phyloP scores from a whole-genome alignment of 192 early-diverging fungal species.

The Backusella psychrophila region DNA sequence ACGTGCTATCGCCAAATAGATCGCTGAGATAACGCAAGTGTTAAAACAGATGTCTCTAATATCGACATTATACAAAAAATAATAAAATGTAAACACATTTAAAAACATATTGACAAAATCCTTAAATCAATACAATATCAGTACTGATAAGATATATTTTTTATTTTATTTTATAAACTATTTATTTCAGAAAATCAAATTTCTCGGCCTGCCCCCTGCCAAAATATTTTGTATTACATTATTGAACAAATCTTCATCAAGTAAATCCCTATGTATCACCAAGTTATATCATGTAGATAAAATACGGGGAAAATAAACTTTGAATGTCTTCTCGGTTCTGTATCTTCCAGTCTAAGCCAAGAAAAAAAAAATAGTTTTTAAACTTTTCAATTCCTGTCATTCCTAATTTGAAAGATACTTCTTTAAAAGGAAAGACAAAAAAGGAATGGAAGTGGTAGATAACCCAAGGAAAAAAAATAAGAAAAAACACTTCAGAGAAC shows the following conservation, averaged over 20 bases:
- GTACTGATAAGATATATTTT: not conserved
- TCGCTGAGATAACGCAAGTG: not conserved
- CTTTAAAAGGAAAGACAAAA: not conserved
- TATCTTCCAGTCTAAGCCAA: not conserved
- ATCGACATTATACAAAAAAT: not conserved
- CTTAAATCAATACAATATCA: not conserved
- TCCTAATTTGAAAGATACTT: not conserved
- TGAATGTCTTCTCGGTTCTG: not conserved
- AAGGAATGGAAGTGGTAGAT: not conserved
- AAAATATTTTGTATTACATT: not conserved
- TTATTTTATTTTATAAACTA: too few relatives aligned
- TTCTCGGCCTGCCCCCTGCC: not conserved
- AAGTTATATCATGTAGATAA: not conserved
- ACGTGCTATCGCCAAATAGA: not conserved
- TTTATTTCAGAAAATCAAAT: not conserved
- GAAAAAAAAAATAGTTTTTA: not conserved
- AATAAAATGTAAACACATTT: not conserved
- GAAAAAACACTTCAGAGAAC: too few relatives aligned
- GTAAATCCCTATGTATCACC: not conserved
- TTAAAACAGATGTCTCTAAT: not conserved
- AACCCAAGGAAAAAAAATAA: not conserved
- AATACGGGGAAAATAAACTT: not conserved
- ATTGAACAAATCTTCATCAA: not conserved
- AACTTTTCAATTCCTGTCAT: not conserved
- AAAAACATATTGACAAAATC: not conserved